Evolutionary conservation across 176 grass and related monocot genomes (phyloP).

Genomic region (Carex parvula): DNA sequence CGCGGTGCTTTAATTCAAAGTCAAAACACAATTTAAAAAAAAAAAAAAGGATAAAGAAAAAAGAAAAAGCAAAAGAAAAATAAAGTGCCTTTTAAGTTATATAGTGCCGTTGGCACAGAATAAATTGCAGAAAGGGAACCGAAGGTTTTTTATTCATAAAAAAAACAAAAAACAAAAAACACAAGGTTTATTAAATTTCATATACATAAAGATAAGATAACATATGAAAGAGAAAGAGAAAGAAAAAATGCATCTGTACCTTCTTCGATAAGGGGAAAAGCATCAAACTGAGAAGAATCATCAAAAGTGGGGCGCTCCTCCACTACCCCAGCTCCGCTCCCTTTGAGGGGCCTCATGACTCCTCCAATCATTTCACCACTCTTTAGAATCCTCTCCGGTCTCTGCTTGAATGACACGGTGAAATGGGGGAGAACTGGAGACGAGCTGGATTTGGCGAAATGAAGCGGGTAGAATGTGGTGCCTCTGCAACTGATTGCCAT

Average conservation of each 20-base stretch:
- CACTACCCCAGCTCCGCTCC: slow-evolving; percentile 38
- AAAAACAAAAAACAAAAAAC: not conserved
- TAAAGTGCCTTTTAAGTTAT: slow-evolving; percentile 22
- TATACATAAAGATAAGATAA: not conserved
- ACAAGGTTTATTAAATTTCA: not conserved
- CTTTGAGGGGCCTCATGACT: slow-evolving; percentile 12
- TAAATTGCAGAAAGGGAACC: slow-evolving; percentile 8
- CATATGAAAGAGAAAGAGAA: not conserved
- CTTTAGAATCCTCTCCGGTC: not conserved
- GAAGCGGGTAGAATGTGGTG: slow-evolving; percentile 31
- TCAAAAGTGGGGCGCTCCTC: slow-evolving; percentile 53
- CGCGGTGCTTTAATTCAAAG: slow-evolving; percentile 21
- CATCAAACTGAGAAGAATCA: slow-evolving; percentile 55
- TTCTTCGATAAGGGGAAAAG: slow-evolving; percentile 40
- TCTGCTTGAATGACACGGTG: not conserved
- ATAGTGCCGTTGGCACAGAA: not conserved
- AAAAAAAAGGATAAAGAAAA: not conserved
- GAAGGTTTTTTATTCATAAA: slow-evolving; percentile 4
- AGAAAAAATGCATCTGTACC: slow-evolving; percentile 31
- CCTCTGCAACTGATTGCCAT: slow-evolving; percentile 41
- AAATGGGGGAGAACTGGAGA: not conserved
- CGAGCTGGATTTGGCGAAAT: not conserved
- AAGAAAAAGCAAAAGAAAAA: not conserved
- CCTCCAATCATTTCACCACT: not conserved
- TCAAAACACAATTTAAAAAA: slow-evolving; percentile 4